Conservation (phyloP, 2,329 filamentous ascomycete genomes). For the Fusarium sarcochroum region DNA sequence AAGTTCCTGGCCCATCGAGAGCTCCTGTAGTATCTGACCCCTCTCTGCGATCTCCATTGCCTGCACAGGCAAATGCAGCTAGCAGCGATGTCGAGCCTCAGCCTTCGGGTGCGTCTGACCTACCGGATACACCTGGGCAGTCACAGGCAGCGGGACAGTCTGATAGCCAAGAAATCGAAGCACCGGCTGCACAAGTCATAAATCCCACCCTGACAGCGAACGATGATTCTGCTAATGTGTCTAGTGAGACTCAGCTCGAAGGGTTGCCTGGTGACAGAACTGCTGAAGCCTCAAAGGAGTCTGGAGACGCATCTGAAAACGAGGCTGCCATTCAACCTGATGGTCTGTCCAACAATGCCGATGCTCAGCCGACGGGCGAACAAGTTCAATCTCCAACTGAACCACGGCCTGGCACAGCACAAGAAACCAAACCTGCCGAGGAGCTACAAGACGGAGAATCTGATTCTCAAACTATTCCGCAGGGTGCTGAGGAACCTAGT, state of each 20-base stretch:
- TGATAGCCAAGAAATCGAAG: slow-evolving; percentile 7
- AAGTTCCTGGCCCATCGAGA: slow-evolving; percentile 2
- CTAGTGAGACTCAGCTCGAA: background rate
- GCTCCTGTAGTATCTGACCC: slow-evolving; percentile 7
- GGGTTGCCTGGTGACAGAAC: background rate
- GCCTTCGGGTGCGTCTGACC: slow-evolving; percentile 1
- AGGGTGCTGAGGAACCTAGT: background rate
- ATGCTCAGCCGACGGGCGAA: slow-evolving; percentile 4
- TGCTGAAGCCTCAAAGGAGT: background rate
- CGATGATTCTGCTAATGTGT: slow-evolving; percentile 1
- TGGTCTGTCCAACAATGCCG: slow-evolving; percentile 1
- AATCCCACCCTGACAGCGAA: slow-evolving; percentile 2
- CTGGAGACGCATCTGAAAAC: background rate
- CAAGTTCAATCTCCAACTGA: background rate
- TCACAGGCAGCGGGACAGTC: slow-evolving; percentile 4
- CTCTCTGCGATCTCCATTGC: slow-evolving; percentile 2
- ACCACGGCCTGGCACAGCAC: background rate
- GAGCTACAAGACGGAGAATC: background rate
- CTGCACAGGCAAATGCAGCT: slow-evolving; percentile 3
- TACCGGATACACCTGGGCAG: background rate
- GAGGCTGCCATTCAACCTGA: background rate
- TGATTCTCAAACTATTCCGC: background rate
- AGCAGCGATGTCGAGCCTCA: slow-evolving; percentile 2
- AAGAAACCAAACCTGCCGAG: slow-evolving; percentile 1
- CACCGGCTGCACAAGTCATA: background rate